Base-by-base conservation (phyloP, 495 filamentous ascomycete species). In the Penicillium lagena region DNA sequence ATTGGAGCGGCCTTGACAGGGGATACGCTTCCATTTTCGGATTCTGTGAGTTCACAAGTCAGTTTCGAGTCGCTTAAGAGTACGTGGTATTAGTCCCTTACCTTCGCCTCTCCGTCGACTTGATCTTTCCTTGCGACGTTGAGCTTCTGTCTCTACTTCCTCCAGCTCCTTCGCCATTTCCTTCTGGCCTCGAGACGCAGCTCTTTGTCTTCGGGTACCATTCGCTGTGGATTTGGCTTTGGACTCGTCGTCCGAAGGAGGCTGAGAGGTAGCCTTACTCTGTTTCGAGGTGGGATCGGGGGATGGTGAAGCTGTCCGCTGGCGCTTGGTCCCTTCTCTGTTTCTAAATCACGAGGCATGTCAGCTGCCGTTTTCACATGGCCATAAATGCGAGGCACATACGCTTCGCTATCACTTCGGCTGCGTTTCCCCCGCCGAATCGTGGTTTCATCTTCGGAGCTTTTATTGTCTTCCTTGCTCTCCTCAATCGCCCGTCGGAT, bases 361-460 rank as follows among this genome's bases (percentile, higher is more conserved):
- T 68, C 51, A 68, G 58, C 37, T 27, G 44, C 12, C 7, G 22
- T 40, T 49, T 42, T 22, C 22, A 22, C 22, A 22, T 22, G 22
- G 22, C 22, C 22, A 6, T 6, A 22, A 22, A 22, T 22, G 22
- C 22, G 35, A 37, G 12, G 36, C 40, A 76, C 87, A 62, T 73
- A 97, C 93, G 90, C 86, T 73, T 96, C 90, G 55, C 88, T 94
- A 46, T 91, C 90, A 59, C 90, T 94, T 54, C 93, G 78, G 40
- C 81, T 87, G 56, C 93, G 75, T 64, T 97, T 97, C 8, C 81
- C 76, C 40, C 85, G 77, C 45, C 80, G 79, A 29, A 68, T 70
- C 41, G 62, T 56, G 14, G 76, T 39, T 17, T 73, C 82, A 29
- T 70, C 68, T 11, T 60, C 60, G 35, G 75, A 71, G 35, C 64